Conservation (phyloP, 805 yeast genomes). For the Candida stauntonica region DNA sequence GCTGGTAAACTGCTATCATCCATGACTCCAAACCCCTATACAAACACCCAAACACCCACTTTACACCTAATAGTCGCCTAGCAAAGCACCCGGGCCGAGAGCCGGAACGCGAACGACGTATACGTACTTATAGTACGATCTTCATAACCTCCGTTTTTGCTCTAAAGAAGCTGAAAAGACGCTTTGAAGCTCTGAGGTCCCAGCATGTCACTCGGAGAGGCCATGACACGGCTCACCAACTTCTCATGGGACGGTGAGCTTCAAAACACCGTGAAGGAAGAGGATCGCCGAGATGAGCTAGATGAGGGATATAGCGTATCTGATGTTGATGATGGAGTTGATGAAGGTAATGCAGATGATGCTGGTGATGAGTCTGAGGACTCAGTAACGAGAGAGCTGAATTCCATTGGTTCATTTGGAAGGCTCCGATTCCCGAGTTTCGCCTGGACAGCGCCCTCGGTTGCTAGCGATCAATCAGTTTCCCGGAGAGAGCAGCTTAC, state of each 20-base stretch:
- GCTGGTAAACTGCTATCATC: too few relatives aligned
- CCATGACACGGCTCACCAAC: conserved; percentile 3
- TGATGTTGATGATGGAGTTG: background rate
- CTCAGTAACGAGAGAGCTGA: conserved; percentile 43
- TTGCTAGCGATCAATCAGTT: conserved; percentile 1
- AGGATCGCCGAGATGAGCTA: background rate
- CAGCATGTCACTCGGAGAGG: background rate
- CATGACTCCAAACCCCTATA: too few relatives aligned
- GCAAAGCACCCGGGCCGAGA: too few relatives aligned
- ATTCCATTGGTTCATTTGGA: conserved; percentile 43
- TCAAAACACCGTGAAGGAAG: background rate
- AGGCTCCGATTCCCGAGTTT: conserved; percentile 21
- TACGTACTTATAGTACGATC: too few relatives aligned
- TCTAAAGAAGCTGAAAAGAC: too few relatives aligned
- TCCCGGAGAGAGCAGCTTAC: conserved; percentile 30
- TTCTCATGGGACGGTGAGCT: conserved; percentile 1
- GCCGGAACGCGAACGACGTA: too few relatives aligned
- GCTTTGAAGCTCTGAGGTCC: too few relatives aligned
- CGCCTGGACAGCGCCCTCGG: conserved; percentile 13
- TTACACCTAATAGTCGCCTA: too few relatives aligned
- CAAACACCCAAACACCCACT: too few relatives aligned
- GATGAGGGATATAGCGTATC: background rate
- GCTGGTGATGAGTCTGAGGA: conserved; percentile 18
- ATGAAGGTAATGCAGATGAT: conserved; percentile 10
- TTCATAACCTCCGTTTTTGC: too few relatives aligned